Percentiles rank a stretch among this genome's conserved stretches.
Conservation (phyloP, 306 rosid species). For the Albizia julibrissin region DNA sequence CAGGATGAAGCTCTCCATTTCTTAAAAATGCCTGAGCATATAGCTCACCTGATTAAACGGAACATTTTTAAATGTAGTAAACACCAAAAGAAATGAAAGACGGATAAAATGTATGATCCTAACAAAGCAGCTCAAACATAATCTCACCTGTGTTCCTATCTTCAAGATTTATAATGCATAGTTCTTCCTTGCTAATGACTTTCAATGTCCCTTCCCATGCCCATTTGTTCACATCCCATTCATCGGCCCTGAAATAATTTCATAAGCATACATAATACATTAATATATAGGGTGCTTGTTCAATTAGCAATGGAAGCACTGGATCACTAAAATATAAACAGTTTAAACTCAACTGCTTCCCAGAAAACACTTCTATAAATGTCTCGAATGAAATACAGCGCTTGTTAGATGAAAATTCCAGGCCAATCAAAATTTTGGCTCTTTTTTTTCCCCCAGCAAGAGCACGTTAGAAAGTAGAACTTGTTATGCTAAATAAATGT, state of each 20-base stretch:
- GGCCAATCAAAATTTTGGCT: slow-evolving; percentile 1
- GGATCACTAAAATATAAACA: slow-evolving; percentile 1
- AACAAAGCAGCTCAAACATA: slow-evolving; percentile 31
- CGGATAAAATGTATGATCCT: neutral
- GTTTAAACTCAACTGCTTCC: slow-evolving; percentile 23
- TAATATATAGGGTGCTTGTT: slow-evolving; percentile 25
- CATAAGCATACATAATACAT: slow-evolving; percentile 4
- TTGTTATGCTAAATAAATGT: slow-evolving; percentile 17
- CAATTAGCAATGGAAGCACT: neutral
- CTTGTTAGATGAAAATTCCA: neutral
- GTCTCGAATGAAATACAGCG: slow-evolving; percentile 16
- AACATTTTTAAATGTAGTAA: slow-evolving; percentile 15
- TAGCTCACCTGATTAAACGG: slow-evolving; percentile 70
- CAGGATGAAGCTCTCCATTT: slow-evolving; percentile 93
- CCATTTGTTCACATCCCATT: slow-evolving; percentile 99
- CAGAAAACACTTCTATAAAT: slow-evolving; percentile 15
- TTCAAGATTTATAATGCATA: slow-evolving; percentile 88
- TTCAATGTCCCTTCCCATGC: slow-evolving; percentile 89
- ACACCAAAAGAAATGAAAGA: neutral
- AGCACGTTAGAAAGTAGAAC: slow-evolving; percentile 21
- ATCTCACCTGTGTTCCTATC: slow-evolving; percentile 81
- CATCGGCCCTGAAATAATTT: slow-evolving; percentile 90
- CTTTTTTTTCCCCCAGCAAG: neutral
- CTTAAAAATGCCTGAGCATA: slow-evolving; percentile 97
- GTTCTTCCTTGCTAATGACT: slow-evolving; percentile 89